Evolutionary conservation across 495 filamentous ascomycete species (phyloP), one percentile per base, ranked within the genome.

Genomic region (Xylaria cubensis): DNA sequence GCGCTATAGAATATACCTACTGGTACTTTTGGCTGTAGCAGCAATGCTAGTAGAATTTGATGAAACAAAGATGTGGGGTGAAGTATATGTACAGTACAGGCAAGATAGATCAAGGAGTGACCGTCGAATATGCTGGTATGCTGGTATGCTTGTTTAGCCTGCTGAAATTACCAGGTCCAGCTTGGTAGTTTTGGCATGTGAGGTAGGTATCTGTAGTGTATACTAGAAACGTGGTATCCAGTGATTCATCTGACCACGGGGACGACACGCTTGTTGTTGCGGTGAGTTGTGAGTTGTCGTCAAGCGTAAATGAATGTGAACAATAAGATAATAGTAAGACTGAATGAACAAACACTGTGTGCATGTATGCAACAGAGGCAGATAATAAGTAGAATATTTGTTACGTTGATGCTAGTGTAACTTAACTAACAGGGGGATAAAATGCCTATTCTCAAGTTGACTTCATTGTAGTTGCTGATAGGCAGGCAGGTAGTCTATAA

Each of bases 281-380:
- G 55, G 67, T 70, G 56, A 70, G 67, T 67, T 48, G 55, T 69
- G 55, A 69, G 67, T 67, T 51, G 48, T 56, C 50, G 36, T 29
- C 26, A 29, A 67, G 17, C 19, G 21, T 10, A 15, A 61, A 36
- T 39, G 32, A 44, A 19, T 34, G 21, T 24, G n/a, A 65, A 66
- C 39, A 51, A 19, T 29, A 32, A 65, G 26, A 32, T 6, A 26
- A 56, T 10, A 56, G 17, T 5, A 53, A 10, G 17, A 39, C 6
- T 34, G 39, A 44, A 24, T n/a, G n/a, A 44, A 44, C 61, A 64
- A 44, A 44, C 61, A 64, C 61, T 64, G 61, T 64, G 39, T 64
- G 61, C 21, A 24, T 44, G 61, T 29, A 39, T 59, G 55, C 55
- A 59, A n/a, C 29, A 59, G 8, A 26, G 50, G 9, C 10, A 26